phyloP scores from a whole-genome alignment of 805 yeast genomes.

The Saccharomycopsis guyanensis region DNA sequence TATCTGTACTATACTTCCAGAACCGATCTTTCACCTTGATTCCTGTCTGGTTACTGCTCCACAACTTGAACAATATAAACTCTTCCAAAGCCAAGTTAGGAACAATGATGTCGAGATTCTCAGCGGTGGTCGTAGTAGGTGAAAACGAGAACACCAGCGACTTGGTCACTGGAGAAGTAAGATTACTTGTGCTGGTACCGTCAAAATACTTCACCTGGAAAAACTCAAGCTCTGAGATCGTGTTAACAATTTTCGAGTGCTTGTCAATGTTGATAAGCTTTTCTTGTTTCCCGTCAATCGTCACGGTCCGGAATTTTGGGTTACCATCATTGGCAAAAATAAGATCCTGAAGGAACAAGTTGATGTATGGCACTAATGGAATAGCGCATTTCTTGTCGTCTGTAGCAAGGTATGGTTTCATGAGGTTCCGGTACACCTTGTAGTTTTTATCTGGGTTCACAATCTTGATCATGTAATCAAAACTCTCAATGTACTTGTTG shows the following conservation, averaged over 20 bases:
- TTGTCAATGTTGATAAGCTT: conserved; percentile 63
- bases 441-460: conserved; percentile 73
- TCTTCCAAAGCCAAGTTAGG: conserved; percentile 37
- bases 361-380: conserved; percentile 72
- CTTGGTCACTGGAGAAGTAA: conserved; percentile 10
- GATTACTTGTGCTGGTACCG: conserved; percentile 14
- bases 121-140: conserved; percentile 21
- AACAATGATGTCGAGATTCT: conserved; percentile 35
- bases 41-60: conserved; percentile 61
- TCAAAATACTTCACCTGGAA: conserved; percentile 52
- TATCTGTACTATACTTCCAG: conserved; percentile 60
- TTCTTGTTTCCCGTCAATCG: conserved; percentile 43
- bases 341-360: conserved; percentile 67
- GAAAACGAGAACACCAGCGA: conserved; percentile 20
- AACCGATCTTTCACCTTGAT: conserved; percentile 57
- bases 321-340: conserved; percentile 83
- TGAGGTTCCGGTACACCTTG: conserved; percentile 55
- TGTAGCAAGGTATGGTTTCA: conserved; percentile 47
- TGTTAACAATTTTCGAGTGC: conserved; percentile 56
- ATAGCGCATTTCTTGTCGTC: conserved; percentile 33
- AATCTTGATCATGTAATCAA: conserved; percentile 55
- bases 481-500: conserved; percentile 53
- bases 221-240: conserved; percentile 58
- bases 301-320: conserved; percentile 45
- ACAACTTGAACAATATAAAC: conserved; percentile 55